Conservation (phyloP, 805 yeast species). For the Kodamaea leandrae region DNA sequence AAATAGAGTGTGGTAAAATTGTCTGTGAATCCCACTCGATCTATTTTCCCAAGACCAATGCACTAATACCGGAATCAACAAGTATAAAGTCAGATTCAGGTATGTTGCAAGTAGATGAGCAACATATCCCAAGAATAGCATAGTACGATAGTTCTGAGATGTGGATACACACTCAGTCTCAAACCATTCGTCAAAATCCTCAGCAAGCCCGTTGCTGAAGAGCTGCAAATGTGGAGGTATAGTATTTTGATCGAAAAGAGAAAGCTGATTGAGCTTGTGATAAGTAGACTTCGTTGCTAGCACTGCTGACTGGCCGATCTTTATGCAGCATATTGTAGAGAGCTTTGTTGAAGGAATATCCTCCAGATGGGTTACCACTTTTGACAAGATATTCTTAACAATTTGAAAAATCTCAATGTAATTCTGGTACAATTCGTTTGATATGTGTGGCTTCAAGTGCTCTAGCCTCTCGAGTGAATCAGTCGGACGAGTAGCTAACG, state of each 20-base stretch:
- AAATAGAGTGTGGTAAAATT: constrained; percentile 17
- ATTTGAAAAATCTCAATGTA: constrained; percentile 32
- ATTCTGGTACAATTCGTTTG: constrained; percentile 25
- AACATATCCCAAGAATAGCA: constrained; percentile 33
- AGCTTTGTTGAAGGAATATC: constrained; percentile 13
- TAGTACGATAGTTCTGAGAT: constrained; percentile 19
- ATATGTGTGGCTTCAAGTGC: constrained; percentile 23
- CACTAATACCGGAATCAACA: constrained; percentile 33
- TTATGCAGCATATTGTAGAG: constrained; percentile 23
- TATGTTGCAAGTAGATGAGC: constrained; percentile 33
- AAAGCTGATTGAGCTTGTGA: constrained; percentile 28
- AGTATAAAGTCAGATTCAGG: constrained; percentile 30
- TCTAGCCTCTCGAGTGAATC: constrained; percentile 23
- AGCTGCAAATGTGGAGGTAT: constrained; percentile 23
- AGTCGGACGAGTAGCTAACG: constrained; percentile 15
- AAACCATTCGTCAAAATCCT: constrained; percentile 39
- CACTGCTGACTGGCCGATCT: constrained; percentile 35
- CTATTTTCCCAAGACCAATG: constrained; percentile 27
- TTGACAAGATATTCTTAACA: constrained; percentile 25
- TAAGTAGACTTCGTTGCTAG: constrained; percentile 34
- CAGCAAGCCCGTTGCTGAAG: constrained; percentile 23
- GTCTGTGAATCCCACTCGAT: constrained; percentile 4
- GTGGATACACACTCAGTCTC: constrained; percentile 29
- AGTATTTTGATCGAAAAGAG: constrained; percentile 23
- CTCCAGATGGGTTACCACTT: constrained; percentile 9